Base-by-base conservation (phyloP, 2,329 filamentous ascomycete genomes). In the Amauroascus niger region DNA sequence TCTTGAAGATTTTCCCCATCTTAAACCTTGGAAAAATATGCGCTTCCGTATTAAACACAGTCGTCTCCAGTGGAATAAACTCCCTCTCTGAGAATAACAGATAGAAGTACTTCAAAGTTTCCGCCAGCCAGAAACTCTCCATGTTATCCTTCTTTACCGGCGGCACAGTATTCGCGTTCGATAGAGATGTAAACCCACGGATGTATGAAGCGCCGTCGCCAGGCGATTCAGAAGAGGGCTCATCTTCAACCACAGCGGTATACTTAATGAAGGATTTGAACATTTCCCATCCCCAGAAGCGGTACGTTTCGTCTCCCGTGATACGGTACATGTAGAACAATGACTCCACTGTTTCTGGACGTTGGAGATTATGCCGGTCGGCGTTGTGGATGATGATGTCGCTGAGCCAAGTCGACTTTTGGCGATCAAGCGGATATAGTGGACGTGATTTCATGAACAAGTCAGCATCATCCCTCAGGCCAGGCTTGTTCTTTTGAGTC, bases 81-180 rank as follows among this genome's bases (percentile, higher is more conserved):
- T 78, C 74, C 0, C 85, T 83, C 53, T 82, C 77, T 20, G 81
- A 81, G 66, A 87, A 95, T 48, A 95, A 76, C 54, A 95, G 69
- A 67, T 88, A 95, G 60, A 93, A 95, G 65, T 95, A 95, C 74
- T 95, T 96, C 61, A 95, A 74, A 39, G 88, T 95, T 76, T 95
- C 89, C 2, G 86, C 86, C 57, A 88, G 75, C 87, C 89, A 95
- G 69, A 94, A 95, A 64, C 86, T 90, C 72, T 95, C 86, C 86
- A 91, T 90, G 60, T 76, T 74, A 66, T 89, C 80, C 22, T 48
- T 16, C 13, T 56, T 40, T 6, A 3, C 18, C 6, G 58, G 57
- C 1, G 54, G 45, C 11, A 32, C 11, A 16, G 48, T 52, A 3
- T 49, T 57, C 16, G 60, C 57, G 57, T 65, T 64, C 3, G 48